These are phyloP conservation scores for Aspergillus fructus DNA, from an alignment of 2,329 filamentous ascomycete genomes.

Conservation along the genomic window DNA sequence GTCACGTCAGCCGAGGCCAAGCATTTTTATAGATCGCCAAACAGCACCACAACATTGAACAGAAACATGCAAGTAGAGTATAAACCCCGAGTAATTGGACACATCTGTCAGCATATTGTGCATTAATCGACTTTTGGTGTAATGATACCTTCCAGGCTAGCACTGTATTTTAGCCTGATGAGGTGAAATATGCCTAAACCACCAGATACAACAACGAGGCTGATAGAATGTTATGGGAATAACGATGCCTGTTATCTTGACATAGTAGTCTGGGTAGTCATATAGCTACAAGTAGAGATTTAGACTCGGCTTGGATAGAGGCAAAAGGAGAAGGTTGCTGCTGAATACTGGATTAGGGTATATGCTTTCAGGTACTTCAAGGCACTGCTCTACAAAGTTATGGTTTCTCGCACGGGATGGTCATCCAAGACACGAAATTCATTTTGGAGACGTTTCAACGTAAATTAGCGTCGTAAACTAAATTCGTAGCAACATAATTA, in stretches of 20 bases:
- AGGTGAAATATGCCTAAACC: too few species aligned
- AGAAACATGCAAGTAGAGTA: background rate
- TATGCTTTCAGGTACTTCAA: background rate
- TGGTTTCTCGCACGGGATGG: background rate
- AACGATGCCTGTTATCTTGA: too few species aligned
- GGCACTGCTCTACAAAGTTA: background rate
- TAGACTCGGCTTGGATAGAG: too few species aligned
- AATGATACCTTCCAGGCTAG: too few species aligned
- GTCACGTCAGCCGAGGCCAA: slow-evolving; percentile 15
- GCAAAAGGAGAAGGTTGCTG: too few species aligned
- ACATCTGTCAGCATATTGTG: too few species aligned
- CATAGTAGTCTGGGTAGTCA: too few species aligned
- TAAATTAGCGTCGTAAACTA: background rate
- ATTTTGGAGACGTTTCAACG: background rate
- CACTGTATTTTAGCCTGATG: too few species aligned
- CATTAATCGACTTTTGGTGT: too few species aligned
- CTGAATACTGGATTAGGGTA: slow-evolving; percentile 2
- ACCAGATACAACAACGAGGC: too few species aligned
- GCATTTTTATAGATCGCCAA: slow-evolving; percentile 2
- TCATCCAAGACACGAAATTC: background rate
- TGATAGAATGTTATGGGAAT: too few species aligned
- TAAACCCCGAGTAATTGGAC: background rate
- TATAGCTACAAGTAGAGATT: too few species aligned
- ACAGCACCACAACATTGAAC: background rate
- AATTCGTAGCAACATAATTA: background rate